These are phyloP conservation scores for Puccinia triticina DNA, from an alignment of 1,284 basidiomycete genomes.

Conservation along the genomic window DNA sequence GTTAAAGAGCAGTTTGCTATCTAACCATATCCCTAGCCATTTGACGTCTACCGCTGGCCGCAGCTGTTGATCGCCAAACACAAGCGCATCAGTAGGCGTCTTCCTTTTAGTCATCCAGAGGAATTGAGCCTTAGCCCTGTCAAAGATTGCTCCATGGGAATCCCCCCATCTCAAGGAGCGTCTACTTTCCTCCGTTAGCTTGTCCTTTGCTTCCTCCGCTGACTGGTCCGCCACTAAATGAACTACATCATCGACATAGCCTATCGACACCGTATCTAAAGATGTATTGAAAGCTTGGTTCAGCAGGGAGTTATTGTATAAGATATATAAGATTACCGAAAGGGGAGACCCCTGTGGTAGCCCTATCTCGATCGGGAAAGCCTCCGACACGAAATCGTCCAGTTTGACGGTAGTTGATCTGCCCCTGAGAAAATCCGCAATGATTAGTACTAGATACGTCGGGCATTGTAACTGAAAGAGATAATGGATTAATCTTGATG, in stretches of 20 bases:
- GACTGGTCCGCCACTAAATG: neutral
- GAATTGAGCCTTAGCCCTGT: neutral
- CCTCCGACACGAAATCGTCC: neutral
- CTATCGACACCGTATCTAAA: neutral
- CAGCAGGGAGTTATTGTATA: conserved; percentile 17
- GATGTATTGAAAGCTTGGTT: neutral
- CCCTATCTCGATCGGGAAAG: neutral
- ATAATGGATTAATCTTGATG: neutral
- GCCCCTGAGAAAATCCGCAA: neutral
- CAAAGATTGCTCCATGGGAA: conserved; percentile 10
- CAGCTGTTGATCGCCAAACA: neutral
- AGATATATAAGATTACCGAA: conserved; percentile 26
- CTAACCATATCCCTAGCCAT: neutral
- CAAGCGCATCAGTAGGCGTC: rapidly evolving
- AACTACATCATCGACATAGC: conserved; percentile 30
- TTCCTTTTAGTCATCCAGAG: conserved; percentile 5
- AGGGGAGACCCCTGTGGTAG: conserved; percentile 37
- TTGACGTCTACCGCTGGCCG: neutral
- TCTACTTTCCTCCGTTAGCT: neutral
- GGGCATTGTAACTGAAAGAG: neutral
- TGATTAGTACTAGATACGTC: neutral
- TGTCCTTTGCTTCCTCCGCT: neutral
- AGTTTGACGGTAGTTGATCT: neutral
- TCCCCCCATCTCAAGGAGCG: neutral
- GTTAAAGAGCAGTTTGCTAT: neutral